Conservation (phyloP, 2,329 filamentous ascomycete species). For the Cladosporium sp. region DNA sequence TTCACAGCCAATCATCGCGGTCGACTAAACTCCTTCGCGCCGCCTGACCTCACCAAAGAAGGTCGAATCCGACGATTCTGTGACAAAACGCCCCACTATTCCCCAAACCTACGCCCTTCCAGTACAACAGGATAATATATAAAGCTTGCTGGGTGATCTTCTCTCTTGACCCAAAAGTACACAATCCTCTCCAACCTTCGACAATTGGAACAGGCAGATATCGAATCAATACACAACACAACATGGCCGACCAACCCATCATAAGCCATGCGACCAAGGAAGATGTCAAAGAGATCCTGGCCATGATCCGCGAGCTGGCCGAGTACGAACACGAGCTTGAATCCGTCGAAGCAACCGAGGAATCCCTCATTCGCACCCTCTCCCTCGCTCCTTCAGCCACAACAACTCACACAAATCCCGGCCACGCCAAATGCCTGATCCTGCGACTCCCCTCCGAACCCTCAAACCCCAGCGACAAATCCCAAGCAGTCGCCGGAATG, state of each 20-base stretch:
- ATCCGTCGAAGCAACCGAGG: constrained; percentile 72
- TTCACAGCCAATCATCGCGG: too few relatives aligned
- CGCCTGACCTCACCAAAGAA: too few relatives aligned
- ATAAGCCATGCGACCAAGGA: constrained; percentile 10
- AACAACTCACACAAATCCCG: constrained; percentile 36
- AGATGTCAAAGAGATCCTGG: constrained; percentile 80
- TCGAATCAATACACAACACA: not conserved
- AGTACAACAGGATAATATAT: not conserved
- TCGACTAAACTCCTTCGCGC: too few relatives aligned
- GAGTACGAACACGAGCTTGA: constrained; percentile 76
- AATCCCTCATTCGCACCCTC: constrained; percentile 67
- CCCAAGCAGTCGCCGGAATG: constrained; percentile 60
- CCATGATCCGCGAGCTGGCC: constrained; percentile 78
- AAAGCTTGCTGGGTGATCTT: too few relatives aligned
- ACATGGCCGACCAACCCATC: constrained; percentile 6
- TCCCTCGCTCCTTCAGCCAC: constrained; percentile 56
- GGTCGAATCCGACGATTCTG: not conserved
- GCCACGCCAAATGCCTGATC: constrained; percentile 71
- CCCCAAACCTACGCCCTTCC: constrained; percentile 3
- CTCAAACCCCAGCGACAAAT: constrained; percentile 40
- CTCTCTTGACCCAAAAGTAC: too few relatives aligned
- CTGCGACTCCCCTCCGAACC: constrained; percentile 37
- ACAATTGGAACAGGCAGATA: too few relatives aligned
- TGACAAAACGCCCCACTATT: constrained; percentile 5
- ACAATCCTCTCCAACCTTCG: too few relatives aligned